Conservation (phyloP, 495 filamentous ascomycete genomes). For the Extremus antarcticus region DNA sequence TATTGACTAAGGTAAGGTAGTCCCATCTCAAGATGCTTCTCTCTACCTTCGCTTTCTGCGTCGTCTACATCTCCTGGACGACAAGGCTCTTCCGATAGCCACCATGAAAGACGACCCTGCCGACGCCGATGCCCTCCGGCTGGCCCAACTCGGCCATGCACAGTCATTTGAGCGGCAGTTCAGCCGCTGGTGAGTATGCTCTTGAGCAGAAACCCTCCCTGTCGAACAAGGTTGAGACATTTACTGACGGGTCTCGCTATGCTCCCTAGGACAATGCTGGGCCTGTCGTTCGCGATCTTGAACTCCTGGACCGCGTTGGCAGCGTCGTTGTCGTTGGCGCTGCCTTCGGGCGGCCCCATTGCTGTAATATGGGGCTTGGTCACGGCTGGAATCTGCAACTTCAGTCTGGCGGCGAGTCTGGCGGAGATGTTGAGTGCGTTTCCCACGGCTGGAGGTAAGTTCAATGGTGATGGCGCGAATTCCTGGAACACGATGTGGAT, state of each 20-base stretch:
- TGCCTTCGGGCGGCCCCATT: constrained; percentile 41
- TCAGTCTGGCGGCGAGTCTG: constrained; percentile 55
- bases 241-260: no score
- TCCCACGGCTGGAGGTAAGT: constrained; percentile 50
- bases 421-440: constrained; percentile 65
- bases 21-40: no score
- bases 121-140: background rate
- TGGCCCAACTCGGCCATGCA: background rate
- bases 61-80: no score
- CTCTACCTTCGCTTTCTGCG: background rate
- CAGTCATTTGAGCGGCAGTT: background rate
- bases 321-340: constrained; percentile 39
- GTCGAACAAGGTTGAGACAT: no score
- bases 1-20: no score
- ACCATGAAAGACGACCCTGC: background rate
- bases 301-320: constrained; percentile 48
- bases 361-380: constrained; percentile 49
- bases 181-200: background rate
- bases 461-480: no score
- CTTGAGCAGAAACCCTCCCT: no score
- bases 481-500: constrained; percentile 68
- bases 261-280: constrained; percentile 46
- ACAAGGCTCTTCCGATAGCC: background rate
- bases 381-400: constrained; percentile 55
- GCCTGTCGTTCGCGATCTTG: constrained; percentile 46